These are phyloP conservation scores for Aspergillus fijiensis DNA, from an alignment of 2,329 filamentous ascomycete species.

Conservation along the genomic window DNA sequence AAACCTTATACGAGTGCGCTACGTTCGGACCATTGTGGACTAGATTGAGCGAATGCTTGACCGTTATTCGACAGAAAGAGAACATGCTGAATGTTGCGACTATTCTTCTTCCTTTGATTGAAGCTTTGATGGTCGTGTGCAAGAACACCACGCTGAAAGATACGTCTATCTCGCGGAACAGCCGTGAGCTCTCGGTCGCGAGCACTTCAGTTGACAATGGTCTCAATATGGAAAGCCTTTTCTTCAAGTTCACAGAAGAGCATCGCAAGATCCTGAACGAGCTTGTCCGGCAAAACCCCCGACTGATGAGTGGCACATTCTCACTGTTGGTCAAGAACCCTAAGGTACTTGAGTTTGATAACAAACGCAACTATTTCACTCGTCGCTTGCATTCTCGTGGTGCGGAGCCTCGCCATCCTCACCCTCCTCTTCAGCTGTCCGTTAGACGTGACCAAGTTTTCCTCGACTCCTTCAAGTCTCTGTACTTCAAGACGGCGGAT, in stretches of 20 bases:
- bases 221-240: conserved; percentile 72
- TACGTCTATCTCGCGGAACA: conserved; percentile 50
- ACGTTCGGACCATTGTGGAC: conserved; percentile 91
- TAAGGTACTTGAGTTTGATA: conserved; percentile 98
- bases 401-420: conserved; percentile 67
- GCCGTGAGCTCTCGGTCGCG: conserved; percentile 69
- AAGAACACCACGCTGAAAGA: conserved; percentile 90
- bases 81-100: conserved; percentile 97
- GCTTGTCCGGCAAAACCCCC: conserved; percentile 92
- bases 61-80: conserved; percentile 83
- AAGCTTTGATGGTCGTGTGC: conserved; percentile 98
- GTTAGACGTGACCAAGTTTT: conserved; percentile 95
- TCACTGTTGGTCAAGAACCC: conserved; percentile 95
- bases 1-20: conserved; percentile 83
- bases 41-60: conserved; percentile 84
- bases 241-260: conserved; percentile 97
- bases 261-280: conserved; percentile 98
- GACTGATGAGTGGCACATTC: conserved; percentile 98
- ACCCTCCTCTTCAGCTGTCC: conserved; percentile 77
- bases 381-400: conserved; percentile 80
- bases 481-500: conserved; percentile 93
- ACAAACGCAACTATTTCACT: conserved; percentile 99
- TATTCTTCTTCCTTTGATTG: conserved; percentile 88
- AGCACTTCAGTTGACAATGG: conserved; percentile 76
- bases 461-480: conserved; percentile 95